These are phyloP conservation scores for Pythium phragmiticola DNA, from an alignment of 352 stramenopile genomes.

Conservation along the genomic window DNA sequence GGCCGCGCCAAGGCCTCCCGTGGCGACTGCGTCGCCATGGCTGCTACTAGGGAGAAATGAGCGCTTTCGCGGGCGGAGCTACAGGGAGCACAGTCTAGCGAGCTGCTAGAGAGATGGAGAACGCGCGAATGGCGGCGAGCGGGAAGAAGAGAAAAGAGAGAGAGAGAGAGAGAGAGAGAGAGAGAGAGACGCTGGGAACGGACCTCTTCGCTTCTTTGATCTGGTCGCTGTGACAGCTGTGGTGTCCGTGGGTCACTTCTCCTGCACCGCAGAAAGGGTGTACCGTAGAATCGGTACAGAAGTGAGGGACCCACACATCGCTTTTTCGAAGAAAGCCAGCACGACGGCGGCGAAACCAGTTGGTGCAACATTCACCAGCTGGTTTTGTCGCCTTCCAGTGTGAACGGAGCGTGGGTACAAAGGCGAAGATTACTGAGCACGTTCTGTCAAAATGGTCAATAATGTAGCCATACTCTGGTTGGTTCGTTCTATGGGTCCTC, in stretches of 20 bases:
- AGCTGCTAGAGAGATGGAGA: no score
- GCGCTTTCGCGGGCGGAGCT: no score
- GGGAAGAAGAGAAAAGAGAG: no score
- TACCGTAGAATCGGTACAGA: neutral
- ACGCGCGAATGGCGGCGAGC: no score
- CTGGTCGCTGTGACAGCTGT: neutral
- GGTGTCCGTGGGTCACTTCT: constrained; percentile 15
- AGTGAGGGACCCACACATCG: no score
- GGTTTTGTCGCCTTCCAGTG: no score
- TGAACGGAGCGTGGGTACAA: no score
- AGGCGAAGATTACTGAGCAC: neutral
- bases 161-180: neutral
- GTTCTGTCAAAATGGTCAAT: neutral
- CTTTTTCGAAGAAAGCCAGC: constrained; percentile 10
- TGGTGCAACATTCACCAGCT: neutral
- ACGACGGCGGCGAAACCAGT: constrained; percentile 10
- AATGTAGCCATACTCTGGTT: neutral
- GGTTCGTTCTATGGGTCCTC: no score
- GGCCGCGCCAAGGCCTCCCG: constrained; percentile 28
- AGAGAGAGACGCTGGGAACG: neutral
- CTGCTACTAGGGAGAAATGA: neutral
- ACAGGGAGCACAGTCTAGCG: no score
- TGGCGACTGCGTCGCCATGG: constrained; percentile 30
- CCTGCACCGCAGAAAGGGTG: neutral
- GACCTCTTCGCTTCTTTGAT: neutral